phyloP scores from a whole-genome alignment of 768 basidiomycete species.

The Lactarius hengduanensis region DNA sequence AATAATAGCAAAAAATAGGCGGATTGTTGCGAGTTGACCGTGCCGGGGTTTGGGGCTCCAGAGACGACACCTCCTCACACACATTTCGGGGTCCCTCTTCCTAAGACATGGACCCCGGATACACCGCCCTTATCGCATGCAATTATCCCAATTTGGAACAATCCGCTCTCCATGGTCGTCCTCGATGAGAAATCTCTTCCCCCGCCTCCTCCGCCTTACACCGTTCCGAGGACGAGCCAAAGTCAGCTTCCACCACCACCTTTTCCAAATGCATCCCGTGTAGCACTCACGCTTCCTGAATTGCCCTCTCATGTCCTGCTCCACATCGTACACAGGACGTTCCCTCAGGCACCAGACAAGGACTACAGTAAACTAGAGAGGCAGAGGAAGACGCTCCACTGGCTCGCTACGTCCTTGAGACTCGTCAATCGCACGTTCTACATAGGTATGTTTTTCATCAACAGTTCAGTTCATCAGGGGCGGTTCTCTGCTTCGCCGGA shows the following conservation, averaged over 20 bases:
- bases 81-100: conserved; percentile 15
- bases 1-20: conserved; percentile 17
- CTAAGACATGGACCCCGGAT: conserved; percentile 8
- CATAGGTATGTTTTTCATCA: conserved; percentile 45
- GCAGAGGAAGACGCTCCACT: conserved; percentile 68
- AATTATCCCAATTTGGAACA: not conserved
- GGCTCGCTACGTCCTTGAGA: conserved; percentile 62
- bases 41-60: conserved; percentile 24
- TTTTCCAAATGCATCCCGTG: not conserved
- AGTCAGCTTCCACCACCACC: conserved; percentile 22
- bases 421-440: conserved; percentile 67
- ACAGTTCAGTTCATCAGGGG: not conserved
- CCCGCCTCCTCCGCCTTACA: conserved; percentile 21
- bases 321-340: conserved; percentile 63
- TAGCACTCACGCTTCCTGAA: conserved; percentile 33
- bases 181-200: conserved; percentile 18
- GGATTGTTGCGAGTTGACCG: conserved; percentile 19
- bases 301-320: conserved; percentile 66
- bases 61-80: not conserved
- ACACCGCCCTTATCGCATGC: not conserved
- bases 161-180: conserved; percentile 40
- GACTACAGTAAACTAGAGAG: conserved; percentile 44
- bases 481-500: conserved; percentile 1
- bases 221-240: not conserved
- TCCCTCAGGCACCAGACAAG: conserved; percentile 49